These are phyloP conservation scores for Crithidia bombi DNA, from an alignment of 208 protist species.

Conservation along the genomic window DNA sequence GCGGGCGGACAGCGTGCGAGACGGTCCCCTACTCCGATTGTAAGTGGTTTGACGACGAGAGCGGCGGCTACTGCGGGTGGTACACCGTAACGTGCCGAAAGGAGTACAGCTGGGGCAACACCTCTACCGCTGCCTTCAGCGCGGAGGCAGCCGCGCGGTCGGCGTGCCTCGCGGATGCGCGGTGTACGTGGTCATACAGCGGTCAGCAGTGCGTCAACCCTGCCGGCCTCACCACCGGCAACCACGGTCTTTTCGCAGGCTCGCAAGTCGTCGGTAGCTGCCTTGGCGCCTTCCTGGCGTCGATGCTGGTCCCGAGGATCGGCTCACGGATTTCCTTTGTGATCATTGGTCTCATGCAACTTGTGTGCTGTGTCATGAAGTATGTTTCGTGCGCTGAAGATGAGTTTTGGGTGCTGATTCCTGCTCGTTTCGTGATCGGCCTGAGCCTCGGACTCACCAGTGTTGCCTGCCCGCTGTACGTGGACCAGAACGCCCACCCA, in stretches of 20 bases:
- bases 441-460: slow-evolving; percentile 47
- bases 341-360: slow-evolving; percentile 36
- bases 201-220: slow-evolving; percentile 35
- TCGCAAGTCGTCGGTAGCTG: slow-evolving; percentile 63
- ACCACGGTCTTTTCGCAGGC: slow-evolving; percentile 60
- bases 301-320: slow-evolving; percentile 34
- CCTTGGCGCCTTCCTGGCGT: slow-evolving; percentile 45
- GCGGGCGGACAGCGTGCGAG: slow-evolving; percentile 26
- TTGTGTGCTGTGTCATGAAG: slow-evolving; percentile 34
- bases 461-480: slow-evolving; percentile 50
- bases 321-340: slow-evolving; percentile 53
- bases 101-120: no score
- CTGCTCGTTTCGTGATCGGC: slow-evolving; percentile 58
- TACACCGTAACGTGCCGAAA: slow-evolving; percentile 36
- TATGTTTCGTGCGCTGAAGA: slow-evolving; percentile 37
- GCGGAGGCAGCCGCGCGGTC: no score
- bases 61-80: slow-evolving; percentile 3
- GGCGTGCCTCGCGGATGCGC: slow-evolving; percentile 15
- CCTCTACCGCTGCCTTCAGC: no score
- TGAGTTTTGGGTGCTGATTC: slow-evolving; percentile 54
- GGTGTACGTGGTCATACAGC: slow-evolving; percentile 46
- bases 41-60: slow-evolving; percentile 24
- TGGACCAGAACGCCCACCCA: slow-evolving; percentile 42
- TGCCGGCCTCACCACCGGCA: slow-evolving; percentile 41
- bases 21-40: slow-evolving; percentile 31